Evolutionary conservation across 2,329 filamentous ascomycete genomes (phyloP).

Genomic region (Sarocladium brachiariae): DNA sequence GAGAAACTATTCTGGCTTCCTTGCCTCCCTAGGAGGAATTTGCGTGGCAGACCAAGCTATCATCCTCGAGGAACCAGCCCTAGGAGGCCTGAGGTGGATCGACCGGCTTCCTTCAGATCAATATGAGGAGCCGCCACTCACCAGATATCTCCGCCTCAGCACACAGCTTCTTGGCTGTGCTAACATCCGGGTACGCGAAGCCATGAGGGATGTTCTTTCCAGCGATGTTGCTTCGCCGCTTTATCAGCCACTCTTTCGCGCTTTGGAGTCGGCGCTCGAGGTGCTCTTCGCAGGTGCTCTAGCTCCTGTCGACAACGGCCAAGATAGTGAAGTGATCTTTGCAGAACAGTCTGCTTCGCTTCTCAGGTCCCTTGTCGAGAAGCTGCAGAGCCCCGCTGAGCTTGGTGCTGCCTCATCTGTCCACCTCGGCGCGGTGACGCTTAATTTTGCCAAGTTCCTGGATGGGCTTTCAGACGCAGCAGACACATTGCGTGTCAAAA

Average conservation of each 20-base stretch:
- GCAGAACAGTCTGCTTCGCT: slow-evolving; percentile 61
- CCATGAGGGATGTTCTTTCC: slow-evolving; percentile 59
- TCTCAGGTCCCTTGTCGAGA: slow-evolving; percentile 56
- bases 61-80: slow-evolving; percentile 49
- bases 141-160: slow-evolving; percentile 54
- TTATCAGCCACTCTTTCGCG: slow-evolving; percentile 57
- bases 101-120: slow-evolving; percentile 52
- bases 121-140: slow-evolving; percentile 53
- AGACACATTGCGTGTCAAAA: slow-evolving; percentile 56
- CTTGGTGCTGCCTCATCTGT: slow-evolving; percentile 55
- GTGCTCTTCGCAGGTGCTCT: slow-evolving; percentile 52
- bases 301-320: slow-evolving; percentile 42
- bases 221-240: slow-evolving; percentile 56
- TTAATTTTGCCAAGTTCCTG: slow-evolving; percentile 62
- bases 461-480: slow-evolving; percentile 50
- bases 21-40: slow-evolving; percentile 59
- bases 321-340: slow-evolving; percentile 57
- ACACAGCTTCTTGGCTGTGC: slow-evolving; percentile 58
- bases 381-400: slow-evolving; percentile 56
- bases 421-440: slow-evolving; percentile 55
- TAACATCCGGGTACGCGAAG: slow-evolving; percentile 59
- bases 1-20: slow-evolving; percentile 63
- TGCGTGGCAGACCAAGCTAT: slow-evolving; percentile 55
- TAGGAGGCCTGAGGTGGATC: slow-evolving; percentile 57
- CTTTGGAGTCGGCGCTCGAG: slow-evolving; percentile 59